Base-by-base conservation (phyloP, 495 filamentous ascomycete species). In the Trichoderma gamsii region DNA sequence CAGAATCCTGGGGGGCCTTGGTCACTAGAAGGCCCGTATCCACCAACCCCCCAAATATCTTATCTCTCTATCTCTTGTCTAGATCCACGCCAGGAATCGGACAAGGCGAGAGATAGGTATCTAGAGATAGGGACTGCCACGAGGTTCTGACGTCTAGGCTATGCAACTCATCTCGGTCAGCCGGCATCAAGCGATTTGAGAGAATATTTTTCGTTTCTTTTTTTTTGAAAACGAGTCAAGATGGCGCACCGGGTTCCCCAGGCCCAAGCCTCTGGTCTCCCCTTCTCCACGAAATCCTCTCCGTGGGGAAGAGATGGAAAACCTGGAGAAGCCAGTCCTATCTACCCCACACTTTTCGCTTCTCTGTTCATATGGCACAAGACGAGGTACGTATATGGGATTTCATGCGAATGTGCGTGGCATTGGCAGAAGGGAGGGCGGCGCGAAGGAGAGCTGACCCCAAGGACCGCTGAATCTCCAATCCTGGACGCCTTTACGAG, bases 21-120 rank as follows among this genome's bases (percentile, higher is more conserved):
- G 35, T 9, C 35, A 38, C 35, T 38, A 38, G 35, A 38, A 38
- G 35, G 35, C 35, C 35, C 35, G 49, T 52, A 52, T 61, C 56
- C 56, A 61, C 56, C 56, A 18, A 61, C 56, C 56, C 56, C 56
- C 56, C 56, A 61, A 61, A 61, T 61, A 12, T 61, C 56, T 61
- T 61, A 61, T 61, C 56, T 61, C 56, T 61, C 56, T 61, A 29
- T 13, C 56, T 61, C 27, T 27, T 27, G 2, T 61, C 63, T 41
- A 41, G 63, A 65, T 44, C 63, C 32, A 43, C 35, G 41, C 63
- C 35, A 64, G 61, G 8, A 38, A 38, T 35, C 63, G 16, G 18
- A 13, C 35, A 23, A 41, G 21, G 21, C 63, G 32, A 29, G 23
- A 32, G 63, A 65, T 41, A 15, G 29, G 23, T 21, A 64, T 12